Evolutionary conservation across 2,329 filamentous ascomycete genomes (phyloP).

Genomic region (Venturia asperata): DNA sequence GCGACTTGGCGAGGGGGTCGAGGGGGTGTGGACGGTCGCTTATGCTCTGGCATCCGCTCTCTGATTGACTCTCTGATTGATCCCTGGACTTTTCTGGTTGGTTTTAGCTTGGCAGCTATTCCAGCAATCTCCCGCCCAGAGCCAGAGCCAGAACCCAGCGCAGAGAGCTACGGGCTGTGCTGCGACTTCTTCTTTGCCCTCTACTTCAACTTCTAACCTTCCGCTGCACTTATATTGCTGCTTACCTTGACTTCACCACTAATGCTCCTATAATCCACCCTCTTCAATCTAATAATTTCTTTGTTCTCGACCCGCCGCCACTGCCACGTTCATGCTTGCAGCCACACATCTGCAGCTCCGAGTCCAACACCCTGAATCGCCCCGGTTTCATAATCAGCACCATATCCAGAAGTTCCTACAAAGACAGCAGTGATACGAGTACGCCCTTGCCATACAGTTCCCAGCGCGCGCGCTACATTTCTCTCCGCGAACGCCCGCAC

Average conservation of each 20-base stretch:
- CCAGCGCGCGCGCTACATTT: slow-evolving; percentile 6
- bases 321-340: not conserved
- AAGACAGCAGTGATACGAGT: not conserved
- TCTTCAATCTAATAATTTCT: slow-evolving; percentile 4
- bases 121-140: not conserved
- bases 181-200: slow-evolving; percentile 1
- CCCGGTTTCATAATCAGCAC: not conserved
- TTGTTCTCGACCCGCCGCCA: not conserved
- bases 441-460: not conserved
- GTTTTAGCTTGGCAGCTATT: not conserved
- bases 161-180: not conserved
- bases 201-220: not conserved
- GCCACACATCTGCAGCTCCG: not conserved
- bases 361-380: not conserved
- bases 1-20: not conserved
- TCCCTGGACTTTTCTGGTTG: not conserved
- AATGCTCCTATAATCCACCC: not conserved
- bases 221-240: not conserved
- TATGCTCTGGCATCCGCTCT: not conserved
- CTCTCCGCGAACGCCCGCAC: slow-evolving; percentile 1
- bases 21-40: not conserved
- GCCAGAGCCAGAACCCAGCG: too few species aligned
- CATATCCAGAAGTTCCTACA: slow-evolving; percentile 1
- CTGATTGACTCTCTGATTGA: not conserved
- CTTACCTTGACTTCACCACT: not conserved